A percentile compares a stretch with the other conserved stretches of the same genome.
Conservation (phyloP, 2,329 filamentous ascomycete species). For the Sarocladium oryzae region DNA sequence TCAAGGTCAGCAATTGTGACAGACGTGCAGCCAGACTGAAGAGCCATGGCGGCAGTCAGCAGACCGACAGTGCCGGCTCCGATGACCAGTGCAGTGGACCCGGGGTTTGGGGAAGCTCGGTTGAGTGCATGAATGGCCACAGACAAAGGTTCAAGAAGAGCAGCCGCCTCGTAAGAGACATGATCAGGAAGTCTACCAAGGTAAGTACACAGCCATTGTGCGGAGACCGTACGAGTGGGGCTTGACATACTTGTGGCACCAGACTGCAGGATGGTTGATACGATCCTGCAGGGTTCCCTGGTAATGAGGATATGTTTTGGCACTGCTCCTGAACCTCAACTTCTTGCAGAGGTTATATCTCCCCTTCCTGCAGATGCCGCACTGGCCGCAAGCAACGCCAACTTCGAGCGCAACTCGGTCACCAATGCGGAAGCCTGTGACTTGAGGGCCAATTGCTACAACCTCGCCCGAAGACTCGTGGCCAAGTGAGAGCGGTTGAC, state of each 20-base stretch:
- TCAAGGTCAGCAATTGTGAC: conserved; percentile 58
- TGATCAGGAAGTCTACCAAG: conserved; percentile 47
- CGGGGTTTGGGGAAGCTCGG: conserved; percentile 43
- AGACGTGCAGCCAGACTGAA: conserved; percentile 51
- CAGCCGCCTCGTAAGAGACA: conserved; percentile 52
- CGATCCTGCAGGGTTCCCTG: conserved; percentile 57
- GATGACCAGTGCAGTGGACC: conserved; percentile 55
- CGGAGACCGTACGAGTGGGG: too few species aligned
- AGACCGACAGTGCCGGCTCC: conserved; percentile 59
- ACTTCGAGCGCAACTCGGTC: conserved; percentile 55
- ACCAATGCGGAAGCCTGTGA: conserved; percentile 45
- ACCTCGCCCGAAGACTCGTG: conserved; percentile 56
- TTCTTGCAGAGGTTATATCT: conserved; percentile 57
- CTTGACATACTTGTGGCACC: conserved; percentile 51
- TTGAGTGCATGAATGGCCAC: conserved; percentile 58
- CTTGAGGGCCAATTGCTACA: conserved; percentile 46
- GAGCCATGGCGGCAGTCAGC: conserved; percentile 56
- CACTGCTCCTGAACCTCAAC: conserved; percentile 56
- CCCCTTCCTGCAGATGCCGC: conserved; percentile 44
- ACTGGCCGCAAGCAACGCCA: conserved; percentile 46
- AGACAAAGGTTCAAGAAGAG: conserved; percentile 55
- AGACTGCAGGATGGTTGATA: conserved; percentile 55
- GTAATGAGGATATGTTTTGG: conserved; percentile 57
- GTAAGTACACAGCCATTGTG: conserved; percentile 11
- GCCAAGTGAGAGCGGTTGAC: conserved; percentile 58